Percentiles rank a stretch among this genome's conserved stretches.
phyloP scores from a whole-genome alignment of 805 yeast genomes.

The Candida nitratophila region DNA sequence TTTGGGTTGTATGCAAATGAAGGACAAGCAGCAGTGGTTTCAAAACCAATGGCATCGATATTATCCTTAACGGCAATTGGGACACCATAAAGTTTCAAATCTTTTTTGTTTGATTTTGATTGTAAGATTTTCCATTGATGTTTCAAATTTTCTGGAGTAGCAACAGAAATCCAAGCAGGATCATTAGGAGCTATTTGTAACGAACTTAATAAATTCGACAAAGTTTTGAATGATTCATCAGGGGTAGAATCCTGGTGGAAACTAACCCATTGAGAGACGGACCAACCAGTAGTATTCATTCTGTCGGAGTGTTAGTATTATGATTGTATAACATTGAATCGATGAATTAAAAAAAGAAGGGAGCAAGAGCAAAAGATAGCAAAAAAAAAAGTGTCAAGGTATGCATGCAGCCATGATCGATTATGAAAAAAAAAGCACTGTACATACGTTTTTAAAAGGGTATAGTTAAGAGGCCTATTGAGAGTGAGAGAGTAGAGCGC shows the following conservation, averaged over 20 bases:
- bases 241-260: constrained; percentile 61
- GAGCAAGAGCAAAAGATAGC: not conserved
- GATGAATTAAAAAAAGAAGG: not conserved
- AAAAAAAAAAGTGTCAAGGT: too few species aligned
- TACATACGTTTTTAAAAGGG: not conserved
- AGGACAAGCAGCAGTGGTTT: constrained; percentile 96
- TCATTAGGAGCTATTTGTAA: constrained; percentile 47
- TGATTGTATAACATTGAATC: not conserved
- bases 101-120: constrained; percentile 45
- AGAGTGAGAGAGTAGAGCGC: not conserved
- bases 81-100: constrained; percentile 78
- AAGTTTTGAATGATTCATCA: constrained; percentile 45
- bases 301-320: not conserved
- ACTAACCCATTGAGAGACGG: constrained; percentile 67
- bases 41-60: constrained; percentile 75
- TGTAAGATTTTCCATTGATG: constrained; percentile 79
- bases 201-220: constrained; percentile 38
- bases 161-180: constrained; percentile 90
- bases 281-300: constrained; percentile 57
- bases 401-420: not conserved
- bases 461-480: not conserved
- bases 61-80: constrained; percentile 95
- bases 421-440: too few species aligned
- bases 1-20: constrained; percentile 63
- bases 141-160: constrained; percentile 49